Conservation (phyloP, 129 eudicot genomes). For the Artemisia tridentata region DNA sequence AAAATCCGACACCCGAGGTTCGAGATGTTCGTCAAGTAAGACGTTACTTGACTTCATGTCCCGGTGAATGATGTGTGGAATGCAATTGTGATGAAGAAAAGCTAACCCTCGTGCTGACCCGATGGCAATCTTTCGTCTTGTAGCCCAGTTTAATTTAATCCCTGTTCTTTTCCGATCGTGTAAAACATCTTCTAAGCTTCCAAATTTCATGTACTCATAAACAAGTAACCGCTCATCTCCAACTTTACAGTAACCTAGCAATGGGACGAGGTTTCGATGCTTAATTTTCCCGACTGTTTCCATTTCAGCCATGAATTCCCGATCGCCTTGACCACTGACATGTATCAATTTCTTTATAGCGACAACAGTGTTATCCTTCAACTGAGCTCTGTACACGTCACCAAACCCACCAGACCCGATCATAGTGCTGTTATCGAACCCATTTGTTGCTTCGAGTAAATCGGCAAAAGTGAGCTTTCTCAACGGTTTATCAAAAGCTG, state of each 20-base stretch:
- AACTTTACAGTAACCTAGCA: slow-evolving; percentile 88
- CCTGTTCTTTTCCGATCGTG: slow-evolving; percentile 65
- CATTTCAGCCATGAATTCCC: slow-evolving; percentile 98
- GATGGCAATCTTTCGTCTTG: slow-evolving; percentile 79
- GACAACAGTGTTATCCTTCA: slow-evolving; percentile 78
- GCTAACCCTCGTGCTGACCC: slow-evolving; percentile 95
- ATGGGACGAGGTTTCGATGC: slow-evolving; percentile 90
- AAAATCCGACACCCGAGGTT: slow-evolving; percentile 91
- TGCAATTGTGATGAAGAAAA: slow-evolving; percentile 87
- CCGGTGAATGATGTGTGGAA: slow-evolving; percentile 89
- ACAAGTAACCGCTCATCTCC: slow-evolving; percentile 89
- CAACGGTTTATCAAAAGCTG: slow-evolving; percentile 83
- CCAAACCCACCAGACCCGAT: slow-evolving; percentile 97
- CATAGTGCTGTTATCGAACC: slow-evolving; percentile 67
- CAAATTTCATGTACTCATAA: slow-evolving; percentile 93
- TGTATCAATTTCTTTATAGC: slow-evolving; percentile 94
- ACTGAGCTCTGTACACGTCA: slow-evolving; percentile 83
- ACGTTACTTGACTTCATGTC: slow-evolving; percentile 99
- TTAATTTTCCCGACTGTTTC: slow-evolving; percentile 94
- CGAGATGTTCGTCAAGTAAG: slow-evolving; percentile 69
- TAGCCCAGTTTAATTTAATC: slow-evolving; percentile 65
- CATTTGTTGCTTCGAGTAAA: slow-evolving; percentile 89
- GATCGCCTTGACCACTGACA: slow-evolving; percentile 93
- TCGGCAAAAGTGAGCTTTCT: slow-evolving; percentile 92
- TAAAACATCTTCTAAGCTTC: slow-evolving; percentile 86